A percentile compares a stretch with the other conserved stretches of the same genome.
Evolutionary conservation across 345 rosid species (phyloP).

Genomic region (Sisymbrium irio): DNA sequence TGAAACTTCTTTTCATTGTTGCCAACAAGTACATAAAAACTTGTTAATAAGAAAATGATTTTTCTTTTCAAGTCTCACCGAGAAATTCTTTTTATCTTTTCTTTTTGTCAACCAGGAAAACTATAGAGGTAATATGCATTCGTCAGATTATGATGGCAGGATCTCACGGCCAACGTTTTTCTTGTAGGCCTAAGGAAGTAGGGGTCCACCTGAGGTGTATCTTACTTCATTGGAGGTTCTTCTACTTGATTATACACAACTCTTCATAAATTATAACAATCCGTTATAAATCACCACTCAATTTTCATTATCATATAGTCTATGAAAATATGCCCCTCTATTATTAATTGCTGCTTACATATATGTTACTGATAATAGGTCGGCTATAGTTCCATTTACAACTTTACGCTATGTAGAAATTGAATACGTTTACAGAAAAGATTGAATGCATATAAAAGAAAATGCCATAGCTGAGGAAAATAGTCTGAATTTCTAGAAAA

Average conservation of each 20-base stretch:
- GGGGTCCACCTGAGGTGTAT: conserved; percentile 18
- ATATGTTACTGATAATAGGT: conserved; percentile 10
- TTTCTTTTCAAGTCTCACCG: too few relatives aligned
- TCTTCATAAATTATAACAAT: neutral
- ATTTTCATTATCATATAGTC: neutral
- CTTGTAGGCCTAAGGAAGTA: conserved; percentile 14
- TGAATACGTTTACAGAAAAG: neutral
- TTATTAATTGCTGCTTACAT: neutral
- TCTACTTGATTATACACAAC: conserved; percentile 12
- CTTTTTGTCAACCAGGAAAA: neutral
- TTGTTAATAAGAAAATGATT: neutral
- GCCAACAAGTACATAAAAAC: neutral
- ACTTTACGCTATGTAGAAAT: neutral
- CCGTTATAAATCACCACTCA: neutral
- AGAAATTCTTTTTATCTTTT: neutral
- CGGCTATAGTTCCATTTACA: neutral
- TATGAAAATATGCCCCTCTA: neutral
- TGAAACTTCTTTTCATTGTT: neutral
- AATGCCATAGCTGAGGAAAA: neutral
- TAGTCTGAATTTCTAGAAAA: neutral
- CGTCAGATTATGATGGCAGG: conserved; percentile 10
- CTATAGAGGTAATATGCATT: neutral
- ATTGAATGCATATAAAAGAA: neutral
- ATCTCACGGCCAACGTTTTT: conserved; percentile 11
- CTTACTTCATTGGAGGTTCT: conserved; percentile 4